Conservation (phyloP, 305 asterid species). For the Salvia sclarea region DNA sequence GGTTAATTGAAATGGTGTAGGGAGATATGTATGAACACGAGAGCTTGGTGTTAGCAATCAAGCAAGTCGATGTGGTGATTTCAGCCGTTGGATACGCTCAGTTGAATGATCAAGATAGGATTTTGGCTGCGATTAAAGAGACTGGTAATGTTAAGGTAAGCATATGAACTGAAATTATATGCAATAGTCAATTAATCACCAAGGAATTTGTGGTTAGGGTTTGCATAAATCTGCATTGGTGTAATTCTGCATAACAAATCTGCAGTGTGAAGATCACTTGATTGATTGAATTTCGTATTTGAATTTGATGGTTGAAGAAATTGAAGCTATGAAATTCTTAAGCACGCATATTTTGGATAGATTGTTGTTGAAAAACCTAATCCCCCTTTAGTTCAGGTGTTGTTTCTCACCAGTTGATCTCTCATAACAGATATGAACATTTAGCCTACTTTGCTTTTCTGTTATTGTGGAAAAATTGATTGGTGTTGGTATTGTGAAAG, state of each 20-base stretch:
- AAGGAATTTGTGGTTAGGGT: neutral
- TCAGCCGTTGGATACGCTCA: constrained; percentile 50
- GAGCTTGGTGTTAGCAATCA: constrained; percentile 50
- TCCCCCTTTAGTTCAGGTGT: neutral
- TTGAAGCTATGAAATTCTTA: neutral
- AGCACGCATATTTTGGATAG: neutral
- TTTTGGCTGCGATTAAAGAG: constrained; percentile 53
- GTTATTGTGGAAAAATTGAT: neutral
- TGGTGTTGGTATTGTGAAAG: too few species aligned
- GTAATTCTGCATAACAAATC: too few species aligned
- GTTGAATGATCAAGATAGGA: constrained; percentile 49
- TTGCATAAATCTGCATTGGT: neutral
- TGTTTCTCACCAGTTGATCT: neutral
- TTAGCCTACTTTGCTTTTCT: neutral
- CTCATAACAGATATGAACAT: neutral
- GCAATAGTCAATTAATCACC: neutral
- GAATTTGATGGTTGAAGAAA: neutral
- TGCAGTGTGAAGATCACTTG: too few species aligned
- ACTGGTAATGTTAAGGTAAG: constrained; percentile 56
- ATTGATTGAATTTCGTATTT: neutral
- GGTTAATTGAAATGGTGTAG: constrained; percentile 31
- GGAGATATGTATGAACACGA: constrained; percentile 54
- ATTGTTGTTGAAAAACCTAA: neutral
- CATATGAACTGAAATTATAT: neutral
- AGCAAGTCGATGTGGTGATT: constrained; percentile 64